phyloP scores from a whole-genome alignment of 108 stramenopile genomes.

The Pseudonitzschia multistriata region DNA sequence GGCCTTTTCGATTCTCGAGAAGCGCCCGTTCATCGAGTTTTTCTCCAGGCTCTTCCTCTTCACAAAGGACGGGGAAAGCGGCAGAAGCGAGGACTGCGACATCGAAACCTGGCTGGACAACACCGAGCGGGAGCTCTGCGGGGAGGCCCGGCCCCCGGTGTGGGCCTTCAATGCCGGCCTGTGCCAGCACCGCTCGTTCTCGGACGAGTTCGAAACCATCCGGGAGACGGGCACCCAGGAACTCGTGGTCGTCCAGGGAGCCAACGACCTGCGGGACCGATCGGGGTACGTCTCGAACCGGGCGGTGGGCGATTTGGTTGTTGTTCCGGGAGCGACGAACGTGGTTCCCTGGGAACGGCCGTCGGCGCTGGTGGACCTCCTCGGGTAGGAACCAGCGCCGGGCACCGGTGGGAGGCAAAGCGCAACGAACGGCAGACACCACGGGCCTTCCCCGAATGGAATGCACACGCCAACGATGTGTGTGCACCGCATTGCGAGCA shows the following conservation, averaged over 20 bases:
- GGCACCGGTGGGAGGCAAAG: too few relatives aligned
- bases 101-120: constrained; percentile 48
- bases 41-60: constrained; percentile 70
- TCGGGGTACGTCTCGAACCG: constrained; percentile 36
- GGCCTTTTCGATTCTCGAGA: constrained; percentile 59
- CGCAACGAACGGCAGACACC: too few relatives aligned
- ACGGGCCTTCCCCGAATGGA: too few relatives aligned
- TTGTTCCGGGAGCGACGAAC: constrained; percentile 43
- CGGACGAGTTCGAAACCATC: constrained; percentile 45
- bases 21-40: constrained; percentile 47
- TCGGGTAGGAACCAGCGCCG: too few relatives aligned
- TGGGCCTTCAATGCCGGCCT: constrained; percentile 69
- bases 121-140: constrained; percentile 21
- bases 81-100: constrained; percentile 36
- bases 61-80: constrained; percentile 10
- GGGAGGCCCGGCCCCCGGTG: constrained; percentile 51
- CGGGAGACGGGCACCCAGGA: constrained; percentile 27
- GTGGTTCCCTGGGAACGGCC: constrained; percentile 70
- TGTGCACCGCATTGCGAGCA: too few relatives aligned
- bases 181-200: constrained; percentile 49
- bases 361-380: background rate
- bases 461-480: too few relatives aligned
- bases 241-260: constrained; percentile 50
- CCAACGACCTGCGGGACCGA: constrained; percentile 46
- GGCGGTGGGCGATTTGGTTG: constrained; percentile 34